Percentiles rank a stretch among this genome's conserved stretches.
These are phyloP conservation scores for Solanum chacoense DNA, from an alignment of 305 asterid species.

Conservation along the genomic window DNA sequence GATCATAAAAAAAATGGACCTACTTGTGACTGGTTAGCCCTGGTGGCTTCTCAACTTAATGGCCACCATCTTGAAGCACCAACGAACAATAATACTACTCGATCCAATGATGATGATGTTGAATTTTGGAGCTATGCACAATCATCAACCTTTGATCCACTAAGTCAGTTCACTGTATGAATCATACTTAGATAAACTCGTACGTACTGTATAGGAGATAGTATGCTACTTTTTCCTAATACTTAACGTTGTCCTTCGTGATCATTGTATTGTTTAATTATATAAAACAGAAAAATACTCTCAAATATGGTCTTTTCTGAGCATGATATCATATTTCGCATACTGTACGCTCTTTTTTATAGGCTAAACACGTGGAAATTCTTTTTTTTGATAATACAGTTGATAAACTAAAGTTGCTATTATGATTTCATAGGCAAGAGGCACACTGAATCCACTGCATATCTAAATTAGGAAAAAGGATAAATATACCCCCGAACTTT, in stretches of 20 bases:
- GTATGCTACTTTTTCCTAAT: neutral
- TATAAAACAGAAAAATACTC: neutral
- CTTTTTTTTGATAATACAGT: neutral
- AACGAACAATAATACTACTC: neutral
- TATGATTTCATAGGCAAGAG: neutral
- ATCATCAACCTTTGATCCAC: slow-evolving; percentile 57
- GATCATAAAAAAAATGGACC: neutral
- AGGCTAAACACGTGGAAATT: neutral
- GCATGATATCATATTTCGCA: neutral
- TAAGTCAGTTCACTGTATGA: slow-evolving; percentile 52
- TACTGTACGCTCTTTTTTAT: neutral
- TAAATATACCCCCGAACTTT: too few species aligned
- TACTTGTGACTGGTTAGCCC: slow-evolving; percentile 44
- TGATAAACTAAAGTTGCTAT: neutral
- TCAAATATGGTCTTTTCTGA: neutral
- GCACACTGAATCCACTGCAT: neutral
- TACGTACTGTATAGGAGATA: neutral
- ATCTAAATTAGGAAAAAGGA: neutral
- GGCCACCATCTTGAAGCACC: slow-evolving; percentile 14
- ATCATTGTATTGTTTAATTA: neutral
- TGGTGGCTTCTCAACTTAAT: slow-evolving; percentile 84
- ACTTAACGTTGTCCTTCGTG: neutral
- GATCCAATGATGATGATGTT: slow-evolving; percentile 22
- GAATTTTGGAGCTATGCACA: slow-evolving; percentile 57
- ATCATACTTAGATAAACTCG: neutral